Percentiles rank a stretch among this genome's conserved stretches.
phyloP scores from a whole-genome alignment of 2,329 filamentous ascomycete genomes.

The Neonectria neomacrospora region DNA sequence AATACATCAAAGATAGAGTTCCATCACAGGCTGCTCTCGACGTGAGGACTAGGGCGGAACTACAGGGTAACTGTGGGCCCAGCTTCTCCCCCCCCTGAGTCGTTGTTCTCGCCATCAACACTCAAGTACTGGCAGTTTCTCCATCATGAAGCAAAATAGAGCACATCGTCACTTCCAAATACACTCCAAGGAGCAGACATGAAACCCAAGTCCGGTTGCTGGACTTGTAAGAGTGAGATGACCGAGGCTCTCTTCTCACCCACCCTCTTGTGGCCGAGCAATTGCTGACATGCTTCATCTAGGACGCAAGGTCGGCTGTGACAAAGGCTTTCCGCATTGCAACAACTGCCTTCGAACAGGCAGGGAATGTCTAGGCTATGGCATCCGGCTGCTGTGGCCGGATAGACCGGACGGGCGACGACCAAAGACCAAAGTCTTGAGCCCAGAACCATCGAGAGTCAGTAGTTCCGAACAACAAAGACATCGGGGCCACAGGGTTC shows the following conservation, averaged over 20 bases:
- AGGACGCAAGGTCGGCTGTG: slow-evolving; percentile 62
- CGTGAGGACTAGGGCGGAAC: neutral
- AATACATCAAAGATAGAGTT: too few species aligned
- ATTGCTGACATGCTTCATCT: slow-evolving; percentile 11
- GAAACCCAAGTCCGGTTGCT: slow-evolving; percentile 24
- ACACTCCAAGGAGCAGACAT: neutral
- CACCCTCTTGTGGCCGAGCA: neutral
- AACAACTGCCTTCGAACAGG: slow-evolving; percentile 56
- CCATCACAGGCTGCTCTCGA: neutral
- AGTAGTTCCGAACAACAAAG: slow-evolving; percentile 18
- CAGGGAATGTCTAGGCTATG: slow-evolving; percentile 57
- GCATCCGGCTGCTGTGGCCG: slow-evolving; percentile 59
- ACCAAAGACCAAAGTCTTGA: neutral
- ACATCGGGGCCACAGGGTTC: slow-evolving; percentile 47
- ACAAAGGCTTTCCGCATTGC: slow-evolving; percentile 55
- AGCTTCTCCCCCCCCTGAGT: neutral
- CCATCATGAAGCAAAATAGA: neutral
- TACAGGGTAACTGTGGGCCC: neutral
- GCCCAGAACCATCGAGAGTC: neutral
- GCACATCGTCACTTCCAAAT: neutral
- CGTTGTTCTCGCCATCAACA: neutral
- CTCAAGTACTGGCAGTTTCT: neutral
- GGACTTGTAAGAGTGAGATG: slow-evolving; percentile 32
- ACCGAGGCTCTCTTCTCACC: too few species aligned
- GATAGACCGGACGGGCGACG: slow-evolving; percentile 59